Evolutionary conservation across 2,329 filamentous ascomycete genomes (phyloP).

Genomic region (Aspergillus proliferans): DNA sequence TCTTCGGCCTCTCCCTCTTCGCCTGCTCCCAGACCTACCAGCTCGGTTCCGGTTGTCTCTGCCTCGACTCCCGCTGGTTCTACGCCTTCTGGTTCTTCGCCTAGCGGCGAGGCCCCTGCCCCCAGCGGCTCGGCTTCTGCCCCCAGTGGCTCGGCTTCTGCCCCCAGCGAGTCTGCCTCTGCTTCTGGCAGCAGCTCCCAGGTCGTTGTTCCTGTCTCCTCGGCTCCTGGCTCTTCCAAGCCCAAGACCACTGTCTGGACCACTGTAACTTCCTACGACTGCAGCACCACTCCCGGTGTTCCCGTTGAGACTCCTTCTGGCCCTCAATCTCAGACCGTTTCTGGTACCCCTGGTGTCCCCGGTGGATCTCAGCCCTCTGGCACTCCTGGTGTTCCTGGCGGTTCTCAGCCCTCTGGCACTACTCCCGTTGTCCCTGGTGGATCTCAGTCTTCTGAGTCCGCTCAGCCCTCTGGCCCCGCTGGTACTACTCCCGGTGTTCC

Average conservation of each 20-base stretch:
- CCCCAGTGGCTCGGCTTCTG: slow-evolving; percentile 1
- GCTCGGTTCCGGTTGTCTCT: neutral
- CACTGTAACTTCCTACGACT: neutral
- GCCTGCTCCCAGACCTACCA: neutral
- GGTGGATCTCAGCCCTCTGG: slow-evolving; percentile 2
- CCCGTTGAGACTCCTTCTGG: slow-evolving; percentile 3
- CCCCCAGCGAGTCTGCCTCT: slow-evolving; percentile 1
- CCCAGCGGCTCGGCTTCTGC: slow-evolving; percentile 1
- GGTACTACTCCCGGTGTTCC: neutral
- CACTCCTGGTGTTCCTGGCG: slow-evolving; percentile 5
- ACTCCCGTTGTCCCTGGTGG: slow-evolving; percentile 4
- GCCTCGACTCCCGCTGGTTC: slow-evolving; percentile 1
- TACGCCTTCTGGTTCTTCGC: neutral
- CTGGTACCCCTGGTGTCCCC: slow-evolving; percentile 4
- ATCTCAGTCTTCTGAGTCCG: slow-evolving; percentile 1
- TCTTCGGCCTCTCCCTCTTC: slow-evolving; percentile 6
- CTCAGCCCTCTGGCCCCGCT: slow-evolving; percentile 2
- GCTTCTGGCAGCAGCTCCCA: slow-evolving; percentile 1
- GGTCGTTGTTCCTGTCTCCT: neutral
- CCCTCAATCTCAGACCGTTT: neutral
- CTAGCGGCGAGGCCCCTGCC: neutral
- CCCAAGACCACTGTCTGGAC: neutral
- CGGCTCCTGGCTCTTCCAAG: neutral
- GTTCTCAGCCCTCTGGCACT: neutral
- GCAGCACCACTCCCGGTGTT: slow-evolving; percentile 6